Percentiles rank a stretch among this genome's conserved stretches.
These are phyloP conservation scores for Haematococcus lacustris DNA, from an alignment of 139 green algal genomes.

Conservation along the genomic window DNA sequence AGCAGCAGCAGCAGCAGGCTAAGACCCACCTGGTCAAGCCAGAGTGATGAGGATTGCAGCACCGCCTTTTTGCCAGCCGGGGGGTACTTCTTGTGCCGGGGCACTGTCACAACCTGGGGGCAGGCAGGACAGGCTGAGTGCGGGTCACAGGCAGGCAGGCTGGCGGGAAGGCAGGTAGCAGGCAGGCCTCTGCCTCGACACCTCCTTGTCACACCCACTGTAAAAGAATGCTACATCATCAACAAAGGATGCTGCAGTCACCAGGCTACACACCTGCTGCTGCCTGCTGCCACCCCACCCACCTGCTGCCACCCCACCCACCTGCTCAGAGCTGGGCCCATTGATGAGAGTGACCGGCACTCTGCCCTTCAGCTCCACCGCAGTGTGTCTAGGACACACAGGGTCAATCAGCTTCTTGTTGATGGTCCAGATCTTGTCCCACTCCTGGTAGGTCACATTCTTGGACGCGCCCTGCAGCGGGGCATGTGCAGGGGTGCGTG, in stretches of 20 bases:
- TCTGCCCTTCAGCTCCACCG: slow-evolving; percentile 44
- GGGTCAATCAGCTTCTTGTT: slow-evolving; percentile 94
- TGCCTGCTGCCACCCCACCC: neutral
- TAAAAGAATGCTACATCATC: neutral
- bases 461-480: slow-evolving; percentile 84
- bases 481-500: too few relatives aligned
- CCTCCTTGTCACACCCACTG: neutral
- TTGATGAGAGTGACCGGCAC: slow-evolving; percentile 63
- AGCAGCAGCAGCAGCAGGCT: neutral
- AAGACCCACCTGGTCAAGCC: slow-evolving; percentile 67
- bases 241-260: neutral
- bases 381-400: slow-evolving; percentile 81
- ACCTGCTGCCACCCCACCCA: slow-evolving; percentile 33
- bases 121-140: neutral
- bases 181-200: too few relatives aligned
- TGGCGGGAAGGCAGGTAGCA: neutral
- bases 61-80: slow-evolving; percentile 70
- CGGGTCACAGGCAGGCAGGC: neutral
- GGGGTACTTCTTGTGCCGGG: slow-evolving; percentile 89
- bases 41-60: slow-evolving; percentile 35
- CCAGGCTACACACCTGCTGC: neutral
- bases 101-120: slow-evolving; percentile 28
- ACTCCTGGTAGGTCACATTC: slow-evolving; percentile 88
- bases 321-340: slow-evolving; percentile 45
- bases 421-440: slow-evolving; percentile 99